Evolutionary conservation across 208 protist species (phyloP).

Genomic region (Crithidia bombi): DNA sequence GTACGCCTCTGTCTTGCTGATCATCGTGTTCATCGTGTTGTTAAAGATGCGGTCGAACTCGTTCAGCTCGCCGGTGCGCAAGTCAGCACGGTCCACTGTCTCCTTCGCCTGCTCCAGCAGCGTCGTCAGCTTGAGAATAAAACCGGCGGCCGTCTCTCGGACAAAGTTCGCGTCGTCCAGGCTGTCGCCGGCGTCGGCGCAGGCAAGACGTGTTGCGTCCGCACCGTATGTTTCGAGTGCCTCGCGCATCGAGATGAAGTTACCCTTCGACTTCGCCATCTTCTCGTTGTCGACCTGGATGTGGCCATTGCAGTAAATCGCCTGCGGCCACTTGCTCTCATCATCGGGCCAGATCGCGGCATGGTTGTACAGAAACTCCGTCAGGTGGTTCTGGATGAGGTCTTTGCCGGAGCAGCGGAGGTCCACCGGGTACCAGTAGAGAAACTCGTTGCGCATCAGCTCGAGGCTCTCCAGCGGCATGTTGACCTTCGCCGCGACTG

Average conservation of each 20-base stretch:
- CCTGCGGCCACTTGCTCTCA: conserved; percentile 81
- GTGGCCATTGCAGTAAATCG: conserved; percentile 99
- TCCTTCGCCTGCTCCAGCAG: conserved; percentile 95
- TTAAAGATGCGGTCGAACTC: conserved; percentile 95
- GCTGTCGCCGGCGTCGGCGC: conserved; percentile 99
- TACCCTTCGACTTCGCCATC: conserved; percentile 99
- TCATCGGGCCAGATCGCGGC: conserved; percentile 96
- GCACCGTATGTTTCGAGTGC: conserved; percentile 85
- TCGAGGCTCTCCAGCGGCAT: conserved; percentile 74
- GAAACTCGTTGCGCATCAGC: conserved; percentile 97
- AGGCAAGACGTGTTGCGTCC: conserved; percentile 96
- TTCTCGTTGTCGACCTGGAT: conserved; percentile 99
- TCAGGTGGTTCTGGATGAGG: conserved; percentile 99
- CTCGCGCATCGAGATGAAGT: conserved; percentile 98
- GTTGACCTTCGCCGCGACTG: conserved; percentile 48
- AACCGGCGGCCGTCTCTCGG: conserved; percentile 91
- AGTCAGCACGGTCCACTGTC: conserved; percentile 30
- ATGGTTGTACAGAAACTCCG: conserved; percentile 99
- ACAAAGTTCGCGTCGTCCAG: conserved; percentile 99
- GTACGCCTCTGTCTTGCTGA: conserved; percentile 79
- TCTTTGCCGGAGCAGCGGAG: conserved; percentile 99
- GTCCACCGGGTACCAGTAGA: conserved; percentile 99
- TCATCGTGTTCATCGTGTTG: conserved; percentile 92
- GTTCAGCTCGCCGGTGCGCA: conserved; percentile 67
- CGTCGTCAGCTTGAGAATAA: conserved; percentile 97